These are phyloP conservation scores for Mycosarcoma maydis DNA, from an alignment of 1,284 basidiomycete genomes.

Conservation along the genomic window DNA sequence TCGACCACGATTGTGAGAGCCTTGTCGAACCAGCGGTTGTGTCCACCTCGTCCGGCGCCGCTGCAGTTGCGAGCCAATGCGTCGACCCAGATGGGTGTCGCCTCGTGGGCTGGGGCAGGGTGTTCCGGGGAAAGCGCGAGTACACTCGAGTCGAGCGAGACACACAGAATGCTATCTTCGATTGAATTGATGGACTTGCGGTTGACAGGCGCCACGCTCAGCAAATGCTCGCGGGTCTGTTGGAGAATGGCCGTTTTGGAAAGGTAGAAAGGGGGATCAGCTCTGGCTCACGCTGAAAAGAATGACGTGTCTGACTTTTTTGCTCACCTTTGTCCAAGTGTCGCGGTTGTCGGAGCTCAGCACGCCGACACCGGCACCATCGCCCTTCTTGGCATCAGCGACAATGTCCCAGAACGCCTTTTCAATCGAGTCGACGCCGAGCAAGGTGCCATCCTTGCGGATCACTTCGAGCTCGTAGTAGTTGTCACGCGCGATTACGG, in stretches of 20 bases:
- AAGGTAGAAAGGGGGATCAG: too few species aligned
- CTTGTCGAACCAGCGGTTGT: conserved; percentile 95
- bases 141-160: conserved; percentile 72
- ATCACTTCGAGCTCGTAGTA: conserved; percentile 80
- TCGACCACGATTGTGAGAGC: conserved; percentile 84
- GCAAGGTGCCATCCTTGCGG: conserved; percentile 62
- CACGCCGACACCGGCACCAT: conserved; percentile 74
- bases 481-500: conserved; percentile 82
- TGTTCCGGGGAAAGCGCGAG: conserved; percentile 65
- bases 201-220: conserved; percentile 77
- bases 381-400: conserved; percentile 74
- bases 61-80: conserved; percentile 82
- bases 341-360: conserved; percentile 85
- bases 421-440: conserved; percentile 75
- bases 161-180: conserved; percentile 79
- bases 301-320: too few species aligned
- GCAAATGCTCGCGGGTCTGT: conserved; percentile 78
- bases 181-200: conserved; percentile 73
- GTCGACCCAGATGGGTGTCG: conserved; percentile 75
- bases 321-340: conserved; percentile 79
- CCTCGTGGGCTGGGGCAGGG: conserved; percentile 69
- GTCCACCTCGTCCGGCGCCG: conserved; percentile 75
- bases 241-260: background rate
- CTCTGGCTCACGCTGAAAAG: too few species aligned
- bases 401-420: conserved; percentile 75